Base-by-base conservation (phyloP, 129 eudicot species). In the Flaveria robusta region DNA sequence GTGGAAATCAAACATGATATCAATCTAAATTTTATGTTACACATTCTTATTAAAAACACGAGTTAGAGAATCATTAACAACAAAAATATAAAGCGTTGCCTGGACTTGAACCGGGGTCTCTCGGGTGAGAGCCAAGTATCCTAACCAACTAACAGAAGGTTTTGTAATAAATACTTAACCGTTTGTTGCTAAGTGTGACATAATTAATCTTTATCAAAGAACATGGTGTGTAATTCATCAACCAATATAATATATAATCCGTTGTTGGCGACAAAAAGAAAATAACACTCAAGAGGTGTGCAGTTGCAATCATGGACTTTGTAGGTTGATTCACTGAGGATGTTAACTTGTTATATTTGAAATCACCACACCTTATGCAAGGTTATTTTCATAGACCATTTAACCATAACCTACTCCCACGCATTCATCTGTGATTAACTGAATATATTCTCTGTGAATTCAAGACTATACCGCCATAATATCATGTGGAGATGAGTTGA, bases 41-140 rank as follows among this genome's bases (percentile, higher is more conserved):
- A 42, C 12, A 2, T 42, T 42, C 11, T 41, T 39, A 4, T 9
- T 8, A 42, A 42, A 41, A 42, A 42, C 46, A 42, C 13, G 46
- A 42, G 2, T 42, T 42, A 7, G 13, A 42, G 46, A 9, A 42
- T 9, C 2, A 42, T 10, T 34, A 34, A 5, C 39, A 34, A 34
- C 3, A 29, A 64, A 64, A 64, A 0, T 6, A 11, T 91, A 88
- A n/a, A n/a, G 96, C 96, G 89, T 89, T 92, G 97, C 96, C 96
- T 91, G 93, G 92, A 92, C 89, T 92, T 76, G 96, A 92, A 92
- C 96, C 89, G 96, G 92, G 97, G 92, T 87, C 96, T 89, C 86
- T 89, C 96, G 96, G 93, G 96, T 92, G 97, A 92, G 96, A 92
- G 93, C 97, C 96, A 89, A 89, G 86, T 92, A 92, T 89, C 97